Base-by-base conservation (phyloP, 1,284 basidiomycete species). In the Cryptococcus sp. region DNA sequence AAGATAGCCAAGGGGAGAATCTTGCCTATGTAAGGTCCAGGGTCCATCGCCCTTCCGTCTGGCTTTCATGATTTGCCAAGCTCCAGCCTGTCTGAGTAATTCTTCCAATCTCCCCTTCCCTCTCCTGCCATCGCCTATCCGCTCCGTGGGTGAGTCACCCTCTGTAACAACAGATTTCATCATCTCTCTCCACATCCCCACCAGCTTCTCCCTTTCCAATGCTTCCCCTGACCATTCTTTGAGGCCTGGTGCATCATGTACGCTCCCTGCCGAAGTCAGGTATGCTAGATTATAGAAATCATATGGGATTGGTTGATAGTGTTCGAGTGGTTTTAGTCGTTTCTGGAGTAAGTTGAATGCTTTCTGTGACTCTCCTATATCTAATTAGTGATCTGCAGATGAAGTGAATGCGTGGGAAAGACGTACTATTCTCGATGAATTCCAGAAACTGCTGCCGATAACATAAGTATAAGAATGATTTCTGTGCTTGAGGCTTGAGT, bases 281-380 rank as follows among this genome's bases (percentile, higher is more conserved):
- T 79, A 79, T 40, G 78, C 77, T 28, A 79, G 63, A 49, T 76
- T 75, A 48, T 76, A 70, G 53, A 78, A 79, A 60, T 79, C 78
- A 50, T 74, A 75, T 1, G 77, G 73, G 25, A 76, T 73, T 1
- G 78, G 78, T 55, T 78, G 78, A 52, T 78, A 79, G 53, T 78
- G 78, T 51, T 79, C 78, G 16, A 79, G 65, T 7, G 77, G 77
- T 58, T 78, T 78, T 24, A 79, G 63, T 1, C 77, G 67, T 54
- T 79, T 79, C 48, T 75, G 75, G 16, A 79, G 67, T 18, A 79
- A 74, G 21, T 78, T 79, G 65, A 79, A 79, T 1, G 78, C 78
- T 48, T 73, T 72, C 48, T 73, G 72, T n/a, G 67, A 70, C 59
- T 73, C 72, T 21, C 70, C 70, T 70, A 41, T 13, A 24, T 11